Conservation (phyloP, 345 rosid genomes). For the Lepidium aucheri region DNA sequence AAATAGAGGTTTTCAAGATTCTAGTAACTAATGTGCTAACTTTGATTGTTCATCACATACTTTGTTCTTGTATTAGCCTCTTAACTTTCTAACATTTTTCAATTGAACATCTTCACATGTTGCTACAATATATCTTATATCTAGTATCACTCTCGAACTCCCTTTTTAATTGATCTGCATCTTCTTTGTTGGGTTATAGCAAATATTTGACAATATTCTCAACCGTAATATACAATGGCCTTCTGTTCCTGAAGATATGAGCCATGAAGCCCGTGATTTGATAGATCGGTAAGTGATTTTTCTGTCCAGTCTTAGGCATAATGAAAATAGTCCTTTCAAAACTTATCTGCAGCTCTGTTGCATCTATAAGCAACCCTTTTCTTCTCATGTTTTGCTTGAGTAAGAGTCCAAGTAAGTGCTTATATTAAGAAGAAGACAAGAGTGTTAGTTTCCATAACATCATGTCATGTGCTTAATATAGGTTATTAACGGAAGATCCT, state of each 20-base stretch:
- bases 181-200: conserved; percentile 39
- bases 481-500: conserved; percentile 88
- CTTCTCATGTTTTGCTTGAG: not conserved
- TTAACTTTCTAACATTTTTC: not conserved
- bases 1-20: conserved; percentile 1
- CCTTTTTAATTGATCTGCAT: not conserved
- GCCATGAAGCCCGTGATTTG: conserved; percentile 69
- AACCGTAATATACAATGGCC: conserved; percentile 95
- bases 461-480: conserved; percentile 25
- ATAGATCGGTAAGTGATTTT: conserved; percentile 56
- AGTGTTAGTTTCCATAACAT: not conserved
- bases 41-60: not conserved
- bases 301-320: not conserved
- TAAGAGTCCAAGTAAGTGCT: not conserved
- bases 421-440: not conserved
- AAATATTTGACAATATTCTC: conserved; percentile 89
- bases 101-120: not conserved
- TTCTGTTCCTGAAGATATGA: conserved; percentile 66
- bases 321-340: not conserved
- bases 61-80: not conserved
- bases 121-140: not conserved
- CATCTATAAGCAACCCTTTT: not conserved
- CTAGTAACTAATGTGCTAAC: not conserved
- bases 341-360: not conserved
- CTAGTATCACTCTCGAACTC: conserved; percentile 1